These are phyloP conservation scores for Dactylella cylindrospora DNA, from an alignment of 2,329 filamentous ascomycete species.

Conservation along the genomic window DNA sequence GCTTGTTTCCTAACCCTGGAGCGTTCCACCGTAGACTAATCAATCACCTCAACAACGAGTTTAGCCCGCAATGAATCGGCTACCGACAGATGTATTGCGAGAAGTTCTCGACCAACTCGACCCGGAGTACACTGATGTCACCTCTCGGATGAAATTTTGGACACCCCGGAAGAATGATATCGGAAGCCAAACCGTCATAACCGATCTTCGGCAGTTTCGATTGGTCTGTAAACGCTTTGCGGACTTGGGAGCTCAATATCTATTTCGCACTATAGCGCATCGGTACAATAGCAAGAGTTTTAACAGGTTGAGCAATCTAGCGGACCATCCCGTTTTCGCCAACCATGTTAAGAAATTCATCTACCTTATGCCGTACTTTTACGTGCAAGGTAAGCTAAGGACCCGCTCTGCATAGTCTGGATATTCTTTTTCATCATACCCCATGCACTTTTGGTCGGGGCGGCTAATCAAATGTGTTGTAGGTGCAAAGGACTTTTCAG, in stretches of 20 bases:
- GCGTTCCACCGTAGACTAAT: constrained; percentile 28
- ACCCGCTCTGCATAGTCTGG: not conserved
- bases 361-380: constrained; percentile 64
- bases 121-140: constrained; percentile 55
- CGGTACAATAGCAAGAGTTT: constrained; percentile 59
- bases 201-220: constrained; percentile 56
- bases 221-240: constrained; percentile 58
- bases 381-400: constrained; percentile 56
- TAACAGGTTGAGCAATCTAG: constrained; percentile 56
- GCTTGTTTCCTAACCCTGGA: constrained; percentile 6
- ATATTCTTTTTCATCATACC: not conserved
- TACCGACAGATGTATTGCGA: constrained; percentile 57
- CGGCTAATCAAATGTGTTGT: constrained; percentile 56
- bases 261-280: constrained; percentile 59
- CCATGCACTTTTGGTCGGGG: constrained; percentile 49
- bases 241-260: constrained; percentile 57
- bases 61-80: constrained; percentile 45
- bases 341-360: constrained; percentile 62
- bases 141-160: constrained; percentile 57
- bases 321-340: constrained; percentile 57
- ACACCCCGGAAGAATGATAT: constrained; percentile 58
- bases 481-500: constrained; percentile 44
- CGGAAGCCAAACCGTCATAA: constrained; percentile 57
- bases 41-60: constrained; percentile 5
- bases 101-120: constrained; percentile 58